Percentiles rank a stretch among this genome's conserved stretches.
These are phyloP conservation scores for Heliamphora exappendiculata DNA, from an alignment of 148 eudicot genomes.

Conservation along the genomic window DNA sequence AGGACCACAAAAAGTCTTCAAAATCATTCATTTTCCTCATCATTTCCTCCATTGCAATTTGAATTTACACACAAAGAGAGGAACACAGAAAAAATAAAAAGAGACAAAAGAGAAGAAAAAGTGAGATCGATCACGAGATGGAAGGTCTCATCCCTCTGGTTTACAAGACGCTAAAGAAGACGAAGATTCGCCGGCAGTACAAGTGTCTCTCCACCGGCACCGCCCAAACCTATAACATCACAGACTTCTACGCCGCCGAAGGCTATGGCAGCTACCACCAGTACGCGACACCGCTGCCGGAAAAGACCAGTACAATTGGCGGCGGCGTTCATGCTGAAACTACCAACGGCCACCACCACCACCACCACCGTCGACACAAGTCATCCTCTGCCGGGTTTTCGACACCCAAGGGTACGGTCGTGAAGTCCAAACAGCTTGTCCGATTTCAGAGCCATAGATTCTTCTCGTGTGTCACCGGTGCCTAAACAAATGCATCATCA, in stretches of 20 bases:
- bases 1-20: not conserved
- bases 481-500: not conserved
- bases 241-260: constrained; percentile 23
- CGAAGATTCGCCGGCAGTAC: constrained; percentile 14
- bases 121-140: not conserved
- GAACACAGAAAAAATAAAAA: not conserved
- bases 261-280: constrained; percentile 2
- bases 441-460: constrained; percentile 41
- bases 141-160: constrained; percentile 11
- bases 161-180: not conserved
- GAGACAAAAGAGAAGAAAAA: not conserved
- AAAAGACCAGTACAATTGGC: not conserved
- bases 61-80: too few relatives aligned
- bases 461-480: constrained; percentile 43
- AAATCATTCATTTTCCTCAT: not conserved
- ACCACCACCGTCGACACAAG: constrained; percentile 25
- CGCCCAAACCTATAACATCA: constrained; percentile 25
- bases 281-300: not conserved
- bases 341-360: too few relatives aligned
- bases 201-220: constrained; percentile 26
- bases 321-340: not conserved
- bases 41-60: not conserved
- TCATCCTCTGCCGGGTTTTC: constrained; percentile 10
- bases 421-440: constrained; percentile 23
- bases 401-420: not conserved